phyloP scores from a whole-genome alignment of 768 basidiomycete species.

The Astraeus odoratus region DNA sequence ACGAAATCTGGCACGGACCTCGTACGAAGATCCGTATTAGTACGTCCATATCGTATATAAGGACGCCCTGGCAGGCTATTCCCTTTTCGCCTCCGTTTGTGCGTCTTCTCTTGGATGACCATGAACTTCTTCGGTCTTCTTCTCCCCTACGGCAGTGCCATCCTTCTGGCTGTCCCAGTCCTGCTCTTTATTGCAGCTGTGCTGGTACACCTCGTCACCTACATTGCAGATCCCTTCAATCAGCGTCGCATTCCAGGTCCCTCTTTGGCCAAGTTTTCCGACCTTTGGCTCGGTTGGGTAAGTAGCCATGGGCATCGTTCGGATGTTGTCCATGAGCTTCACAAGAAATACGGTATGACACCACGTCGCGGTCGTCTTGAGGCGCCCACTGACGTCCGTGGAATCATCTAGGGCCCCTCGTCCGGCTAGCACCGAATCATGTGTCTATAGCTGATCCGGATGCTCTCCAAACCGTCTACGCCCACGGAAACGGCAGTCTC shows the following conservation, averaged over 20 bases:
- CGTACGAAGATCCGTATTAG: too few relatives aligned
- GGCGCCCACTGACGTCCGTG: neutral
- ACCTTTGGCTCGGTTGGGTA: slow-evolving; percentile 65
- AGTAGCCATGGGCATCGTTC: slow-evolving; percentile 67
- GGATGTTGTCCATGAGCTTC: slow-evolving; percentile 65
- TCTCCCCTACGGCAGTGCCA: slow-evolving; percentile 4
- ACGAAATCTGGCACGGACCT: too few relatives aligned
- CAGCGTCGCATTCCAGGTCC: slow-evolving; percentile 65
- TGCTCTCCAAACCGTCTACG: slow-evolving; percentile 70
- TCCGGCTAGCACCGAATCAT: slow-evolving; percentile 71
- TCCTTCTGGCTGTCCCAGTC: slow-evolving; percentile 4
- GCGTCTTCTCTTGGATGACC: neutral
- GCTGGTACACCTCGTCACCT: slow-evolving; percentile 36
- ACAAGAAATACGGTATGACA: slow-evolving; percentile 61
- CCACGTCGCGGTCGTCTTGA: neutral
- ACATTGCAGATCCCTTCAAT: slow-evolving; percentile 50
- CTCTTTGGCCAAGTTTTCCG: slow-evolving; percentile 61
- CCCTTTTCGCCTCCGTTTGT: neutral
- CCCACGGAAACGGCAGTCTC: slow-evolving; percentile 76
- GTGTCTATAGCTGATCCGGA: slow-evolving; percentile 73
- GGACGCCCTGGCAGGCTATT: neutral
- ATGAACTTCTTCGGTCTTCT: slow-evolving; percentile 14
- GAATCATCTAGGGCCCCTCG: slow-evolving; percentile 44
- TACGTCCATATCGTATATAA: too few relatives aligned
- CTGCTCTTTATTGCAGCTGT: slow-evolving; percentile 14